Evolutionary conservation across 1,284 basidiomycete genomes (phyloP), one percentile per base, ranked within the genome.

Genomic region (Coniophora puteana): DNA sequence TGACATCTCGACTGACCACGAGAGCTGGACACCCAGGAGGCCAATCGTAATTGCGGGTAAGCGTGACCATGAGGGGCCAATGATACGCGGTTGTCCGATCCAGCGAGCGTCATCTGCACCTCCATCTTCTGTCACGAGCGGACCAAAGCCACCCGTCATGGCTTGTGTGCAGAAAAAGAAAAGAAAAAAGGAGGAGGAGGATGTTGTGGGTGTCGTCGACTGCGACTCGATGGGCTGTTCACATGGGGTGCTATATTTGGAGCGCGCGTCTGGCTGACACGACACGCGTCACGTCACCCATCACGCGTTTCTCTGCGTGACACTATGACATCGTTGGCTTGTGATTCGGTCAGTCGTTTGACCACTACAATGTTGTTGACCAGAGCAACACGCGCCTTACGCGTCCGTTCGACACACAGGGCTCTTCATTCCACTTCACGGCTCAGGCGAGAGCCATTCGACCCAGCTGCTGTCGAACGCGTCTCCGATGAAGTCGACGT

Each of bases 1-100:
- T 1, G 87, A 86, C 88, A 94, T 92, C 59, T 94, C 91, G 4
- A 93, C 83, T 2, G 86, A 89, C 91, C 91, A 94, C 41, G 93
- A 78, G 49, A 90, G 79, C 58, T 90, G 88, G 2, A 92, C 80
- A 11, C 90, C 90, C 4, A 91, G 63, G 46, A 93, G 68, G 2
- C 89, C 86, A 16, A 92, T 57, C 0, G 89, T 93, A 37, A 93
- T 64, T 4, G 78, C 67, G 0, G 89, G 89, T 29, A 91, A 62
- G 45, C 76, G 78, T 4, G 74, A 62, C 76, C 77, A 84, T 37
- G 54, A 53, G 1, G 83, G 82, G 2, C 83, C 83, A 20, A 71
- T 59, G 18, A 86, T 73, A 44, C 66, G 68, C 1, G 81, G 67
- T 7, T 68, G 65, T 4, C 81, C 80, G 7, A 67, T 59, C 68